phyloP scores from a whole-genome alignment of 2,329 filamentous ascomycete species.

The Fonsecaea multimorphosa region DNA sequence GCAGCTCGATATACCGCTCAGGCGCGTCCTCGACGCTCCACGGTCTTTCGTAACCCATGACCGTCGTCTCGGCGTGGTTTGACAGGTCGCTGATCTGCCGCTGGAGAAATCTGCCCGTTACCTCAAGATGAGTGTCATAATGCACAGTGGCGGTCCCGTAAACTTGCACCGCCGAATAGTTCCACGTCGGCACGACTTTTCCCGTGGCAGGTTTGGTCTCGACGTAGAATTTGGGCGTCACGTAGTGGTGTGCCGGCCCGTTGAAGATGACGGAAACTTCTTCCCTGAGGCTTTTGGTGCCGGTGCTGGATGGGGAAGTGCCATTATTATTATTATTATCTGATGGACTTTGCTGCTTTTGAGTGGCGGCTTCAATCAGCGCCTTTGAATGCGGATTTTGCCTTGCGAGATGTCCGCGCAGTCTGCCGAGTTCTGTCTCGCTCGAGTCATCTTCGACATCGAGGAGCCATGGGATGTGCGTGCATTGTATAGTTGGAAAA shows the following conservation, averaged over 20 bases:
- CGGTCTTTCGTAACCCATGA: constrained; percentile 65
- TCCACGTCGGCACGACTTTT: constrained; percentile 74
- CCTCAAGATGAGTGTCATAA: constrained; percentile 55
- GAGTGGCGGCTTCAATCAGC: constrained; percentile 57
- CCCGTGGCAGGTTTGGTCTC: constrained; percentile 68
- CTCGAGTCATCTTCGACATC: constrained; percentile 52
- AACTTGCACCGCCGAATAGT: constrained; percentile 69
- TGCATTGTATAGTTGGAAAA: constrained; percentile 62
- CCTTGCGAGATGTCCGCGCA: constrained; percentile 68
- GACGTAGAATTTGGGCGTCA: constrained; percentile 72
- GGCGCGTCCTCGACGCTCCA: constrained; percentile 66
- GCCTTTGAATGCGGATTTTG: constrained; percentile 69
- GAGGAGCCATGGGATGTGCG: constrained; percentile 66
- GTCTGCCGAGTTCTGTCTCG: constrained; percentile 48
- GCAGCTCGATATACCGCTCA: constrained; percentile 60
- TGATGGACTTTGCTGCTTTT: not conserved
- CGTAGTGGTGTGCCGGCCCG: constrained; percentile 64
- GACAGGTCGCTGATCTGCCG: constrained; percentile 62
- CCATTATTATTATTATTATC: too few relatives aligned
- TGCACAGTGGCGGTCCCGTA: constrained; percentile 65
- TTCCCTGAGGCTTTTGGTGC: constrained; percentile 43
- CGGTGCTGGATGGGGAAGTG: too few relatives aligned
- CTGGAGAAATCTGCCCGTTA: constrained; percentile 57
- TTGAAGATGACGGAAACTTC: constrained; percentile 71
- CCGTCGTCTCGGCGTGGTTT: constrained; percentile 55